Evolutionary conservation across 148 eudicot genomes (phyloP), one percentile per base, ranked within the genome.

Genomic region (Fagopyrum esculentum): DNA sequence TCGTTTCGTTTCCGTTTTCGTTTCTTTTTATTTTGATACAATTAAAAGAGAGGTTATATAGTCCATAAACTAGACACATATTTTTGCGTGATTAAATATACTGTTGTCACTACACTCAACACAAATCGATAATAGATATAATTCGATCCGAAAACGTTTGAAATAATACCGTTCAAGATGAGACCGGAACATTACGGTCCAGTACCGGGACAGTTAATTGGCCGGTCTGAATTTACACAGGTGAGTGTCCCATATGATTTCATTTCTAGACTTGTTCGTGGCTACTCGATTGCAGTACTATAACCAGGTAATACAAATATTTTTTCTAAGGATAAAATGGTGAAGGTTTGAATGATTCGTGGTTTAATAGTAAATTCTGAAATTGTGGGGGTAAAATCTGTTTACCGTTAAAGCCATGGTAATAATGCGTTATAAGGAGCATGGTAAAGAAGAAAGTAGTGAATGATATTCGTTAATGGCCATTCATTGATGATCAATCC

Each of bases 221-320:
- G 1, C 35, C 35, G 35, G 40, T 35, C 40, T 35, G 40, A 35
- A 35, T 35, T 35, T 35, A 22, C 26, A 22, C 26, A 22, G 26
- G 26, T 22, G 26, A 76, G 46, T 40, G 73, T 49, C 80, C 72
- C 80, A 73, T 47, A 76, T 72, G 81, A 83, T 77, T 74, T 80
- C 40, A 35, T 75, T 83, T 72, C 68, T 57, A 71, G 78, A 83
- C 75, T 83, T 75, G 40, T 69, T 72, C 59, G 68, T 77, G 81
- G 80, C 76, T 83, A 83, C 81, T 83, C 77, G 82, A 83, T 80
- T 83, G 46, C 71, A 66, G 61, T 82, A 73, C 45, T 46, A 47
- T 71, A 74, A 72, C 61, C 72, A 76, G 54, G 81, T 76, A 79
- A 78, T 57, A 75, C 78, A 69, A 16, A 79, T 56, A 64, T 7